Evolutionary conservation across 352 stramenopile genomes (phyloP), one percentile per base, ranked within the genome.

Genomic region (Globisporangium sylvaticum): DNA sequence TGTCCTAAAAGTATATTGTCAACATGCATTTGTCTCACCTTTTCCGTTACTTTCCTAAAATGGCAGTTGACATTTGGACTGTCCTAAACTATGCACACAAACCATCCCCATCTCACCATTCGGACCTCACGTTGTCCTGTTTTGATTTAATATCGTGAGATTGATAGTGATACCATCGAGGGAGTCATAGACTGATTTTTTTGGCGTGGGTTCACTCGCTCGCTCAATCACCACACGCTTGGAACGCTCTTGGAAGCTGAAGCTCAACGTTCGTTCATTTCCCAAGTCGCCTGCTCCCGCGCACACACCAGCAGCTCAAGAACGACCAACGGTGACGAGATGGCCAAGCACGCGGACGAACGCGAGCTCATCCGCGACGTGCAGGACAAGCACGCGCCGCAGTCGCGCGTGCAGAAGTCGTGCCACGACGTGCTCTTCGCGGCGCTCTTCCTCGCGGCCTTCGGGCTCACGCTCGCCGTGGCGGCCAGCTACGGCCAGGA

Each of bases 401-500:
- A 68, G 65, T 71, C 69, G n/a, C 64, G 71, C 27, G 69, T 74
- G 69, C 69, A 74, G 62, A 62, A 65, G 42, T 68, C 62, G 32
- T 74, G 69, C 65, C 64, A 74, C 27, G 69, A 74, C 55, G 39
- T 74, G 25, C 54, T 71, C 24, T 75, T 70, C 42, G 69, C 56
- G 18, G 39, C 64, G 31, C 66, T 75, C 37, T 75, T 75, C 46
- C 60, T 72, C 29, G 46, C 69, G 15, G 65, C 58, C 4, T 67
- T 75, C 46, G 69, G 66, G 24, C 48, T 73, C 25, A 75, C 69
- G 50, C 15, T 75, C 50, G 69, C 48, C 46, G 31, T 74, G 12
- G 69, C 69, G 12, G 32, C 39, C 29, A 66, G 52, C 57, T 74
- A 71, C 39, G 69, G 69, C 48, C 37, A 68, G 20, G 69, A 74